phyloP scores from a whole-genome alignment of 805 yeast species.

The Lachancea waltii region DNA sequence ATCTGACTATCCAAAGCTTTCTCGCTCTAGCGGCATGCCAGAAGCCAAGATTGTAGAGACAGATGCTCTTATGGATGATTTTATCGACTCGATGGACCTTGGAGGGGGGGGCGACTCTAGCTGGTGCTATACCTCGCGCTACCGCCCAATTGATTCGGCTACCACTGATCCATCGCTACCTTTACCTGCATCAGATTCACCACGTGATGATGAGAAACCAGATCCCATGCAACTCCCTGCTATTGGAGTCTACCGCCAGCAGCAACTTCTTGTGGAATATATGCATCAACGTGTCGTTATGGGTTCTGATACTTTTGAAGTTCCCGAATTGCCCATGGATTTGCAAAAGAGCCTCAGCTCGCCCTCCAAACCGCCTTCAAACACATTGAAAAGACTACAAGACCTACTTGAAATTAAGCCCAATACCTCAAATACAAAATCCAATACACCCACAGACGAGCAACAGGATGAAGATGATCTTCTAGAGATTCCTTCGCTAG shows the following conservation, averaged over 20 bases:
- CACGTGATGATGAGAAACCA: constrained; percentile 19
- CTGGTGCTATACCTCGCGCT: constrained; percentile 8
- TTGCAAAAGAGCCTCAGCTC: constrained; percentile 18
- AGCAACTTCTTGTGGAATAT: constrained; percentile 23
- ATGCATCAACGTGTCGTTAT: constrained; percentile 18
- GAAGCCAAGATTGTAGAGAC: constrained; percentile 30
- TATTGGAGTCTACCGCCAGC: constrained; percentile 26
- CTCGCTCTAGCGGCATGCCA: neutral
- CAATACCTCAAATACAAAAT: constrained; percentile 5
- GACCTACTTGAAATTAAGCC: constrained; percentile 19
- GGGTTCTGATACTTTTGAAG: constrained; percentile 16
- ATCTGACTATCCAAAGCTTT: constrained; percentile 40
- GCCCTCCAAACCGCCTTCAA: constrained; percentile 14
- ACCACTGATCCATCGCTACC: constrained; percentile 13
- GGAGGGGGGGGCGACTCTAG: constrained; percentile 19
- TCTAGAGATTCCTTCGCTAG: constrained; percentile 18
- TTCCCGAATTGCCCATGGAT: constrained; percentile 27
- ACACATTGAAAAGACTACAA: constrained; percentile 9
- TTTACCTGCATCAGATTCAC: constrained; percentile 14
- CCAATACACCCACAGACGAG: constrained; percentile 2
- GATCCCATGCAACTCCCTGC: constrained; percentile 23
- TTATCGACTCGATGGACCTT: constrained; percentile 41
- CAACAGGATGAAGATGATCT: constrained; percentile 12
- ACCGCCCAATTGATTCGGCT: constrained; percentile 1
- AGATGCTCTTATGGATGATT: constrained; percentile 38